Base-by-base conservation (phyloP, 2,329 filamentous ascomycete species). In the Epichloe glyceriae region DNA sequence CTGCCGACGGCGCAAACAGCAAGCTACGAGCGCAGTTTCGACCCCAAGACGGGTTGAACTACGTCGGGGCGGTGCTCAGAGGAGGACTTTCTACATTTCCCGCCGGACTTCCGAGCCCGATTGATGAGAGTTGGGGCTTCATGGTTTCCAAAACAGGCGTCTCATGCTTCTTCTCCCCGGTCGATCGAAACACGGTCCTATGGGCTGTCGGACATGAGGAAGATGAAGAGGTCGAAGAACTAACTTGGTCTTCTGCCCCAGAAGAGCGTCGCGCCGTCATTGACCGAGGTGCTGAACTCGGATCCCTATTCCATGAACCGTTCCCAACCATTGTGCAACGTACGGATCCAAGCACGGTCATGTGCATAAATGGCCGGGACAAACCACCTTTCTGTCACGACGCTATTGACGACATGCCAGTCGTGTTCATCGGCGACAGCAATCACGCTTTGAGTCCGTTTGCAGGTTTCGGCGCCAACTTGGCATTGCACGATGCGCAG, bases 361-460 rank as follows among this genome's bases (percentile, higher is more conserved):
- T 68, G 51, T 56, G 64, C 15, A 62, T 72, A 47, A 71, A 70
- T 39, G 68, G 68, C 0, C 63, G 61, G 52, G 72, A 76, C 55
- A 75, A 74, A 56, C 50, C 57, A 41, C 67, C 72, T 0, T 74
- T 76, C 52, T 7, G 53, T 0, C 71, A 75, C 43, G 55, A 60
- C 7, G 52, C 55, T 6, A 44, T 61, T 3, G 20, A 50, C 1
- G 45, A 58, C 4, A 17, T 57, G 10, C 57, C 60, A 0, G 62
- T 72, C 7, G 57, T 76, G 10, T 76, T 72, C 47, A 70, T 76
- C 20, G 74, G 74, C 11, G 73, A 76, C 55, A 64, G 65, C 50
- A 76, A 76, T 53, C 73, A 76, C 56, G 72, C 73, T 1, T 63
- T 75, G 5, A 73, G 65, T 48, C 70, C 73, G 0, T 76, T 74